Evolutionary conservation across 202 grass and related monocot genomes (phyloP), one percentile per base, ranked within the genome.

Genomic region (Schoenoplectus triqueter): DNA sequence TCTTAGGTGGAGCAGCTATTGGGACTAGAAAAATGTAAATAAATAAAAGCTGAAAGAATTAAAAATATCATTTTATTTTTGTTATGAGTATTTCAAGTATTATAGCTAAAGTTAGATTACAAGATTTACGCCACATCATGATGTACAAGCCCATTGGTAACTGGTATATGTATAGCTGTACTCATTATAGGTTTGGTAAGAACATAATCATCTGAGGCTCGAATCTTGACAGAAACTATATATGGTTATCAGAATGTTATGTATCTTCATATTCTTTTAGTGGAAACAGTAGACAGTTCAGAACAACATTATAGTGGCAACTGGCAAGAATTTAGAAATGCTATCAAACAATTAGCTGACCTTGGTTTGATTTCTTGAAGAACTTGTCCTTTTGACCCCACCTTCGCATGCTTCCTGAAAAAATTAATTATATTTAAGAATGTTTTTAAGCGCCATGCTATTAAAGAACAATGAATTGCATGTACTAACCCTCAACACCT

Each of bases 341-440:
- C 18, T 61, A 45, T 60, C 10, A 60, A 15, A 78, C 3, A 79
- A 44, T 63, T 88, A 51, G 80, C 18, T 45, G 89, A 99, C 97
- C 97, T 96, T 87, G 83, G 67, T 93, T 96, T 85, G 85, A 68
- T 89, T 99, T 99, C 78, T 91, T 96, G 14, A 85, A 87, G 66
- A 90, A 88, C 44, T 89, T 90, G 17, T 91, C 94, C 85, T 98
- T 99, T 17, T 86, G 80, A 85, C 92, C 94, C 97, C 97, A 96
- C 87, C 93, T 99, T 65, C 95, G 67, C 83, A 91, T 94, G 86
- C 81, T 96, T 84, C 97, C 97, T 99, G 79, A 64, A 92, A 89
- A 87, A 31, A 87, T 42, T 75, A 86, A 57, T 86, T 17, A 21
- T 14, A 47, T 67, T 67, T 47, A 85, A 64, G 1, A 67, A 64